Evolutionary conservation across 129 eudicot species (phyloP).

Genomic region (Tagetes erecta): DNA sequence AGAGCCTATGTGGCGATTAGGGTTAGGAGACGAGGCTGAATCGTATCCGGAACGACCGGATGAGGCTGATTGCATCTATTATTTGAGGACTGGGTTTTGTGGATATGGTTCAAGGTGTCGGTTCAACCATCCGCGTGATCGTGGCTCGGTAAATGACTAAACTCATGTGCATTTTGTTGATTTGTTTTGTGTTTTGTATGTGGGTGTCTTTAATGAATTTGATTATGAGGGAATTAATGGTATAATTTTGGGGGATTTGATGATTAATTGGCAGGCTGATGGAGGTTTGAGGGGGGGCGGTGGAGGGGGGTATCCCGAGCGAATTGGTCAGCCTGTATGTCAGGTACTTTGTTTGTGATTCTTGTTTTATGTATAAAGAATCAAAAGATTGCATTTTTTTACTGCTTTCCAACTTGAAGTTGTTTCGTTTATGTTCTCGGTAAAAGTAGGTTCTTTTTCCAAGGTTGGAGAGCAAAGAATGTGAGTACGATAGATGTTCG

Average conservation of each 20-base stretch:
- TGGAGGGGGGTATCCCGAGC: slow-evolving; percentile 76
- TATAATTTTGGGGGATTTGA: neutral
- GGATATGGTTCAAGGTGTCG: slow-evolving; percentile 85
- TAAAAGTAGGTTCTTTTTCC: slow-evolving; percentile 13
- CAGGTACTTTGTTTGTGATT: slow-evolving; percentile 49
- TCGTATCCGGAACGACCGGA: slow-evolving; percentile 78
- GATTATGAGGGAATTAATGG: slow-evolving; percentile 13
- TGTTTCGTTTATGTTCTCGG: slow-evolving; percentile 19
- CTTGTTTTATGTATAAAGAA: neutral
- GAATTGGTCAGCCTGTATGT: slow-evolving; percentile 82
- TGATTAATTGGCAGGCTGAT: slow-evolving; percentile 44
- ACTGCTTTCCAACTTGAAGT: slow-evolving; percentile 26
- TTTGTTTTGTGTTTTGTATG: slow-evolving; percentile 24
- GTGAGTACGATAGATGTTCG: neutral
- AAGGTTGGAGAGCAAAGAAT: slow-evolving; percentile 10
- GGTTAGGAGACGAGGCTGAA: slow-evolving; percentile 57
- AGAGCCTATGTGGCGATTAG: slow-evolving; percentile 89
- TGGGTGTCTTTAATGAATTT: slow-evolving; percentile 18
- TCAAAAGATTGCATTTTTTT: slow-evolving; percentile 27
- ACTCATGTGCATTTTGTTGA: slow-evolving; percentile 27
- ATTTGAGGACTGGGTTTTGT: slow-evolving; percentile 78
- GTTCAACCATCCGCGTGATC: slow-evolving; percentile 90
- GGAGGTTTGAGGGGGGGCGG: slow-evolving; percentile 61
- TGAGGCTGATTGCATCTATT: slow-evolving; percentile 79
- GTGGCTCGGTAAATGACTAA: slow-evolving; percentile 52